phyloP scores from a whole-genome alignment of 768 basidiomycete species.

The Boletus rufocinnamomeus region DNA sequence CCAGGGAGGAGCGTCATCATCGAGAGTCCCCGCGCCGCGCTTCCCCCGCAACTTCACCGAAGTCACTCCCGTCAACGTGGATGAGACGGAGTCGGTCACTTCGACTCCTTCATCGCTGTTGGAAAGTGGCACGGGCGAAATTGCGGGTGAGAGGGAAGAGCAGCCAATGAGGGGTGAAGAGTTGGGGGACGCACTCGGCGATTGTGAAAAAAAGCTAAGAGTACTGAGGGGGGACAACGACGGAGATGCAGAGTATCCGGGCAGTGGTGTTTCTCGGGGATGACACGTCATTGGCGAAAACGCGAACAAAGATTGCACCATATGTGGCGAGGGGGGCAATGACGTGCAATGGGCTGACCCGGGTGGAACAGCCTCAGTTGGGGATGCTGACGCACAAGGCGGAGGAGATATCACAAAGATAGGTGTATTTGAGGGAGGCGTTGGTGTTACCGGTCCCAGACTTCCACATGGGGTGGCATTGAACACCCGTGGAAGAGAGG shows the following conservation, averaged over 20 bases:
- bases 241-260: slow-evolving; percentile 1
- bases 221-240: slow-evolving; percentile 20
- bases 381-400: background rate
- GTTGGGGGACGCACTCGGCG: slow-evolving; percentile 7
- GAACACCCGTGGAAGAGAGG: background rate
- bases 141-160: slow-evolving; percentile 1
- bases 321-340: background rate
- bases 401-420: background rate
- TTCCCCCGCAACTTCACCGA: slow-evolving; percentile 9
- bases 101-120: background rate
- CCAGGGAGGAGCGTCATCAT: slow-evolving; percentile 2
- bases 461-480: background rate
- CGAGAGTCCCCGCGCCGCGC: slow-evolving; percentile 6
- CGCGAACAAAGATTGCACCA: background rate
- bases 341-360: background rate
- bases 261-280: background rate
- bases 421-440: background rate
- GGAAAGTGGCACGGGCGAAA: background rate
- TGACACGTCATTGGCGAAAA: background rate
- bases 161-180: background rate
- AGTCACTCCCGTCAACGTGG: background rate
- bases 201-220: slow-evolving; percentile 14
- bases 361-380: background rate
- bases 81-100: background rate
- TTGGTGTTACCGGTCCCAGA: background rate